A percentile compares a stretch with the other conserved stretches of the same genome.
phyloP scores from a whole-genome alignment of 108 stramenopile genomes.

The Fistulifera solaris region DNA sequence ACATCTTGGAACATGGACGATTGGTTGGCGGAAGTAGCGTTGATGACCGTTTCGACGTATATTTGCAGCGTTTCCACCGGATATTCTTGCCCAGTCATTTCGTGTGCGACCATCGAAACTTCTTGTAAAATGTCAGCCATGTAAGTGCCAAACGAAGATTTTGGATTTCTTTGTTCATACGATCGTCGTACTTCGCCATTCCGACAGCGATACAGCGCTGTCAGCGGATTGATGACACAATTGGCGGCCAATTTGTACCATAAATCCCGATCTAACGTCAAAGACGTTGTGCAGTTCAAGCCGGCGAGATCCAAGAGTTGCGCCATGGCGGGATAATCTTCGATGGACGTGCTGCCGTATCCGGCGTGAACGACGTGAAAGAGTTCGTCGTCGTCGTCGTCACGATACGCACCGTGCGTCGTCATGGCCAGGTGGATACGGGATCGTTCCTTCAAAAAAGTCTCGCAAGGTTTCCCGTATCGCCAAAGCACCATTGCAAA shows the following conservation, averaged over 20 bases:
- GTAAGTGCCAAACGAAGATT: not conserved
- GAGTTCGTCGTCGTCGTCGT: constrained; percentile 10
- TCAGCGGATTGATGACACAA: constrained; percentile 70
- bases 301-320: constrained; percentile 23
- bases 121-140: constrained; percentile 13
- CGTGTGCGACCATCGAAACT: constrained; percentile 8
- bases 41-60: constrained; percentile 53
- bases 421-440: constrained; percentile 23
- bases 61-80: constrained; percentile 7
- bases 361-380: constrained; percentile 37
- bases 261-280: constrained; percentile 36
- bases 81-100: not conserved
- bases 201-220: constrained; percentile 28
- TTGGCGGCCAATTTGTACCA: constrained; percentile 71
- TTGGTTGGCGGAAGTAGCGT: constrained; percentile 48
- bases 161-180: not conserved
- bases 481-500: constrained; percentile 49
- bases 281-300: constrained; percentile 9
- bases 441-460: too few species aligned
- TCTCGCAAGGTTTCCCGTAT: constrained; percentile 28
- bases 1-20: constrained; percentile 79
- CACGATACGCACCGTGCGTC: constrained; percentile 39
- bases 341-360: constrained; percentile 24
- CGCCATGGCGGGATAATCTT: constrained; percentile 2
- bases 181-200: constrained; percentile 30